phyloP scores from a whole-genome alignment of 2,329 filamentous ascomycete genomes.

The Colletotrichum truncatum region DNA sequence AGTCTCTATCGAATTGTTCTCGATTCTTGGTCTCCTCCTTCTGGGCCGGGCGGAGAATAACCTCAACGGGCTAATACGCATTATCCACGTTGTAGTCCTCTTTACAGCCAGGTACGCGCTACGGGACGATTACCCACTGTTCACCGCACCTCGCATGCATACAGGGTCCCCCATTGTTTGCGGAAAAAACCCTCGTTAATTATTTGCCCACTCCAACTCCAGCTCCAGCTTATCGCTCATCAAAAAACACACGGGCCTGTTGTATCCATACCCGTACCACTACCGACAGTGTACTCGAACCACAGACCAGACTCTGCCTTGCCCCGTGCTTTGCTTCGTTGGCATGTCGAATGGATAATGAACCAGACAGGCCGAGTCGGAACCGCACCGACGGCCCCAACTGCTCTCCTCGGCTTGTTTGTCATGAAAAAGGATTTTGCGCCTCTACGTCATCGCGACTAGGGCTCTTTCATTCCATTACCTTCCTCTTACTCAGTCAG shows the following conservation, averaged over 20 bases:
- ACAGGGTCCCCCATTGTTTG: constrained; percentile 24
- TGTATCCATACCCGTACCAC: background rate
- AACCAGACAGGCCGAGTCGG: constrained; percentile 15
- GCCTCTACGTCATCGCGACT: constrained; percentile 23
- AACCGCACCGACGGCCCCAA: constrained; percentile 14
- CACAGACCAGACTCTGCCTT: constrained; percentile 10
- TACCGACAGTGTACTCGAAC: background rate
- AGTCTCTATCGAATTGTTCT: constrained; percentile 5
- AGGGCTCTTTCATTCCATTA: constrained; percentile 7
- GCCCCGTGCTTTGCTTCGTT: constrained; percentile 14
- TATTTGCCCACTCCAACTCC: background rate
- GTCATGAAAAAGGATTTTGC: constrained; percentile 7
- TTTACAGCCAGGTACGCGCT: constrained; percentile 4
- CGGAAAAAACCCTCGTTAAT: constrained; percentile 10
- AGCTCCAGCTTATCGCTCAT: constrained; percentile 1
- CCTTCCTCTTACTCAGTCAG: constrained; percentile 21
- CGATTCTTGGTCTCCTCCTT: background rate
- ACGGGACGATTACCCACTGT: constrained; percentile 22
- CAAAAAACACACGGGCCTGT: constrained; percentile 2
- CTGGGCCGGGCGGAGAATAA: constrained; percentile 17
- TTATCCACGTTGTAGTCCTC: constrained; percentile 16
- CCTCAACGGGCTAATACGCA: constrained; percentile 7
- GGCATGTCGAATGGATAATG: background rate
- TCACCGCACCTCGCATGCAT: constrained; percentile 28
- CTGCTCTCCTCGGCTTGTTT: constrained; percentile 13